A percentile compares a stretch with the other conserved stretches of the same genome.
phyloP scores from a whole-genome alignment of 2,329 filamentous ascomycete genomes.

The Rosellinia necatrix region DNA sequence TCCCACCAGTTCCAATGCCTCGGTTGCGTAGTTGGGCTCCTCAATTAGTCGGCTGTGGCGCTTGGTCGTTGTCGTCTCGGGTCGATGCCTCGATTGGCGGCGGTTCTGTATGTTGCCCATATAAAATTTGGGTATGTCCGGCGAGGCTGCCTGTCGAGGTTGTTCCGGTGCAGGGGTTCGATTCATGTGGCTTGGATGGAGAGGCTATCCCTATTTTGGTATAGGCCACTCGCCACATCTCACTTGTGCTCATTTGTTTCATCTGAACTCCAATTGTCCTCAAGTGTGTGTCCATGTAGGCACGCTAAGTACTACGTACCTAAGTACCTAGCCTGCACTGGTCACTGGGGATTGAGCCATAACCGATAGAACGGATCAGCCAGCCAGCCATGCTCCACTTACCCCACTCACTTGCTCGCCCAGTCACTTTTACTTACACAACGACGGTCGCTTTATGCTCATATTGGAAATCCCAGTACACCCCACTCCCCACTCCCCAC shows the following conservation, averaged over 20 bases:
- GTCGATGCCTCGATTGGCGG: not conserved
- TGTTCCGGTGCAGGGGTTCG: conserved; percentile 18
- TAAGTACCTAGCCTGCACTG: too few species aligned
- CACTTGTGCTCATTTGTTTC: too few species aligned
- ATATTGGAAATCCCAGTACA: too few species aligned
- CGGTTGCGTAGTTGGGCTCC: conserved; percentile 4
- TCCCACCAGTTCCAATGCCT: conserved; percentile 24
- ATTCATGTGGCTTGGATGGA: conserved; percentile 20
- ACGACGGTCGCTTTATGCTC: too few species aligned
- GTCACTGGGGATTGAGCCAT: not conserved
- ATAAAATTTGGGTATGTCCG: conserved; percentile 15
- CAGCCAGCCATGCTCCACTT: not conserved
- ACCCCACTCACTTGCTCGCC: not conserved
- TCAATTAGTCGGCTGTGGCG: not conserved
- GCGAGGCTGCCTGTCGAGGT: conserved; percentile 8
- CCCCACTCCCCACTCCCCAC: too few species aligned
- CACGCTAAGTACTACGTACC: too few species aligned
- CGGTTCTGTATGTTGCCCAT: not conserved
- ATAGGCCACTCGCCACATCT: too few species aligned
- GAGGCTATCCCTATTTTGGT: too few species aligned
- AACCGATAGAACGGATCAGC: not conserved
- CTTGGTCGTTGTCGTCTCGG: conserved; percentile 9
- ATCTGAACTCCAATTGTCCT: too few species aligned
- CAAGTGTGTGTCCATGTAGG: too few species aligned
- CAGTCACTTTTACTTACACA: too few species aligned